Conservation (phyloP, 164 flowering plant genomes). For the Annona cherimola region DNA sequence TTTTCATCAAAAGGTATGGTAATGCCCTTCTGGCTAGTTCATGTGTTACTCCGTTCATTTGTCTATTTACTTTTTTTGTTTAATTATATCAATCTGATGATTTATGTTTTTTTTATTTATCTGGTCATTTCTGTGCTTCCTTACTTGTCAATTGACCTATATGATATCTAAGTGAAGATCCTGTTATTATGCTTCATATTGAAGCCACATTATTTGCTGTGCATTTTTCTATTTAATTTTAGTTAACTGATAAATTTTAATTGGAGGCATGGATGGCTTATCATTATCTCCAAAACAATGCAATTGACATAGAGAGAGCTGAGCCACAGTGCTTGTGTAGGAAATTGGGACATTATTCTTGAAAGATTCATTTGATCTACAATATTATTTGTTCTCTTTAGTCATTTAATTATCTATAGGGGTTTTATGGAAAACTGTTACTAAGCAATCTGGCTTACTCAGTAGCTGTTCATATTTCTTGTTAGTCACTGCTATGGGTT, state of each 20-base stretch:
- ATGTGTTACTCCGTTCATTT: not conserved
- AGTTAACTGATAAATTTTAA: too few relatives aligned
- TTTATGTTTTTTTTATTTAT: too few relatives aligned
- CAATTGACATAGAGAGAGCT: not conserved
- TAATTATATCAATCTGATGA: not conserved
- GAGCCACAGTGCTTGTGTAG: conserved; percentile 1
- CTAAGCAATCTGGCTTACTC: conserved; percentile 3
- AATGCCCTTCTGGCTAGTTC: not conserved
- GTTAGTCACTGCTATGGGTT: not conserved
- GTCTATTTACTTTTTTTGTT: not conserved
- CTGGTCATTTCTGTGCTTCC: not conserved
- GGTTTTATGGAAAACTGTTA: not conserved
- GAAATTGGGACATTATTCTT: not conserved
- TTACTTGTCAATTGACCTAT: too few relatives aligned
- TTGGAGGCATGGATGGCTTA: not conserved
- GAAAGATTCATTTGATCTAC: not conserved
- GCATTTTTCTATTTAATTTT: too few relatives aligned
- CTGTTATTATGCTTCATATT: too few relatives aligned
- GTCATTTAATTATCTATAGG: not conserved
- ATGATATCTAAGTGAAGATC: too few relatives aligned
- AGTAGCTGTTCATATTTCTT: not conserved
- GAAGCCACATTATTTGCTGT: too few relatives aligned
- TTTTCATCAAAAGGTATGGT: conserved; percentile 36
- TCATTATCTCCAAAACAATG: not conserved
- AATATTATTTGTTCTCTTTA: not conserved